Percentiles rank a stretch among this genome's conserved stretches.
These are phyloP conservation scores for Linaria vulgaris DNA, from an alignment of 257 asterid genomes.

Conservation along the genomic window DNA sequence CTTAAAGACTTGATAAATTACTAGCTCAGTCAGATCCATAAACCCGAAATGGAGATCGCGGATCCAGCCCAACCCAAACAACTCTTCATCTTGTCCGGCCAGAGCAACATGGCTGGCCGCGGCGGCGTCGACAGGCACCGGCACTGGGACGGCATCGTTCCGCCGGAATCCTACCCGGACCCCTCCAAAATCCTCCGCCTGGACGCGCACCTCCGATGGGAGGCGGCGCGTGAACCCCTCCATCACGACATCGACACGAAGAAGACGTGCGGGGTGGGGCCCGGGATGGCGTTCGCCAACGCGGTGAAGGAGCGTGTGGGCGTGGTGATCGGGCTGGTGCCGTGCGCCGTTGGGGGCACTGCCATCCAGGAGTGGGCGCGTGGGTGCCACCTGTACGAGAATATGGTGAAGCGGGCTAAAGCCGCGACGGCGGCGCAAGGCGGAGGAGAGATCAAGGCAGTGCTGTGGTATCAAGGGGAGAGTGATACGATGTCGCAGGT, in stretches of 20 bases:
- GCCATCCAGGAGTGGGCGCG: constrained; percentile 86
- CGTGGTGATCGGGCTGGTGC: constrained; percentile 57
- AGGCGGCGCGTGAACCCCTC: constrained; percentile 75
- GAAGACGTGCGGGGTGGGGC: constrained; percentile 85
- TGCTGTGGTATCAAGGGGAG: constrained; percentile 97
- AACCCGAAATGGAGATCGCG: constrained; percentile 26
- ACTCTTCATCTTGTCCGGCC: constrained; percentile 85
- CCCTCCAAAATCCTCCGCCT: constrained; percentile 56
- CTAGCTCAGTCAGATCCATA: too few species aligned
- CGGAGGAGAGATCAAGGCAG: constrained; percentile 56
- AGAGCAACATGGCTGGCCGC: constrained; percentile 98
- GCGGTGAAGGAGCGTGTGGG: constrained; percentile 56
- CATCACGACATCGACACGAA: constrained; percentile 79
- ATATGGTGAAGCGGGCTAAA: constrained; percentile 65
- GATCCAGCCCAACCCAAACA: constrained; percentile 38
- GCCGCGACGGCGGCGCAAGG: constrained; percentile 32
- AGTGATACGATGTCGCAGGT: constrained; percentile 67
- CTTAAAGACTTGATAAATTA: too few species aligned
- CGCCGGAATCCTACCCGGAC: constrained; percentile 58
- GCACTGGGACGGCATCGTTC: constrained; percentile 80
- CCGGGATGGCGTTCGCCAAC: constrained; percentile 87
- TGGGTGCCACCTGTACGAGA: constrained; percentile 56
- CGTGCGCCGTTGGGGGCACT: constrained; percentile 94
- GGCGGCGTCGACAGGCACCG: constrained; percentile 67
- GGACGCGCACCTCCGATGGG: constrained; percentile 58